Evolutionary conservation across 306 rosid genomes (phyloP), one percentile per base, ranked within the genome.

Genomic region (Dalbergia cochinchinensis): DNA sequence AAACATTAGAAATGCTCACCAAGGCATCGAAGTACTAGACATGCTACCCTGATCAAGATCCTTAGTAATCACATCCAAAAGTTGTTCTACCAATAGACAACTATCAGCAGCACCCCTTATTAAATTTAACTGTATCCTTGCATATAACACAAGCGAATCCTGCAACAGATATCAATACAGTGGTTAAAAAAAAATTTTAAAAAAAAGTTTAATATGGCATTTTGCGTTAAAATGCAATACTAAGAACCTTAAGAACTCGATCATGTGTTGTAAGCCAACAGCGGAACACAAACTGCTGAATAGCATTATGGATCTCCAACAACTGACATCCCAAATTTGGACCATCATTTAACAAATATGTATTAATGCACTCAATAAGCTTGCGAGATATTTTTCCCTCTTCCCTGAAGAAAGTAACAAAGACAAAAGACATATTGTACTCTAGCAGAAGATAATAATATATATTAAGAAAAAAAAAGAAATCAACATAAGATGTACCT

Each of bases 221-320:
- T 55, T 78, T 71, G 51, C 61, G 76, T 51, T 34, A 71, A 74
- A 78, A 74, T 77, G 63, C 66, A 79, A 69, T 58, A 50, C 35
- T 42, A 69, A 41, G 55, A 77, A 94, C 95, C 97, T 94, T 94
- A 59, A 92, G 94, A 75, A 88, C 85, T 81, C 97, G 96, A 81
- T 94, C 99, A 80, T 89, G 99, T 61, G 97, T 91, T 50, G 91
- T 85, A 83, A 92, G 65, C 97, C 97, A 94, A 80, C 88, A 87
- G 73, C 92, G 90, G 82, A 91, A 90, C 78, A 92, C 89, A 87
- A 94, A 94, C 62, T 87, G 90, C 68, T 87, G 95, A 80, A 88
- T 85, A 8, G 92, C 90, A 69, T 83, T 83, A 83, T 92, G 97
- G 83, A 94, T 92, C 82, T 91, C 94, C 80, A 84, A 59, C 81